Conservation (phyloP, 1,284 basidiomycete species). For the Porphyrellus sp. region DNA sequence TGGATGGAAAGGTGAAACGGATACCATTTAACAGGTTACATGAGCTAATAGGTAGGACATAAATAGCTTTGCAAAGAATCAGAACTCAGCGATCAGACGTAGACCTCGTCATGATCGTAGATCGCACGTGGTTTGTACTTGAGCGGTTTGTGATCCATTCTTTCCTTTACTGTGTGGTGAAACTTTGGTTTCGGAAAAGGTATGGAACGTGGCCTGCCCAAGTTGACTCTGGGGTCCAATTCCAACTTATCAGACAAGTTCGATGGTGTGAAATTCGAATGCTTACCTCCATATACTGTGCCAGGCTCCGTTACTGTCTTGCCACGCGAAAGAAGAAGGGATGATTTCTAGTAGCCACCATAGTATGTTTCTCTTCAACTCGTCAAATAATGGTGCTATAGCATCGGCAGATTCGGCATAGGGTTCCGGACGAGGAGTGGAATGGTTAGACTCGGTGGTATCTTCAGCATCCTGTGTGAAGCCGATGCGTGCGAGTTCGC, state of each 20-base stretch:
- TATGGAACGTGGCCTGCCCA: slow-evolving; percentile 31
- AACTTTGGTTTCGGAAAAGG: slow-evolving; percentile 28
- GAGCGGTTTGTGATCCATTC: slow-evolving; percentile 24
- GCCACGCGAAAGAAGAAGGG: slow-evolving; percentile 27
- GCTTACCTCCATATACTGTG: slow-evolving; percentile 29
- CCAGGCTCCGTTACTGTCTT: slow-evolving; percentile 30
- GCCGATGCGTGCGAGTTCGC: slow-evolving; percentile 37
- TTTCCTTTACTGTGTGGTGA: slow-evolving; percentile 34
- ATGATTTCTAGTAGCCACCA: slow-evolving; percentile 36
- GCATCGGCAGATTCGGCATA: slow-evolving; percentile 26
- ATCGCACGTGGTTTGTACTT: slow-evolving; percentile 29
- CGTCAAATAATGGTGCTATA: slow-evolving; percentile 29
- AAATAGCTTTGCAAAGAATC: not conserved
- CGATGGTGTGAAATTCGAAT: not conserved
- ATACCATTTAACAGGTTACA: too few species aligned
- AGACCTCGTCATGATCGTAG: slow-evolving; percentile 21
- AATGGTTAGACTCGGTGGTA: not conserved
- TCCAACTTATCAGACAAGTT: slow-evolving; percentile 2
- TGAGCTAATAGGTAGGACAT: not conserved
- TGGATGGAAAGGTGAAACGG: too few species aligned
- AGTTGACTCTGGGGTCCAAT: slow-evolving; percentile 23
- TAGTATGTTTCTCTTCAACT: slow-evolving; percentile 12
- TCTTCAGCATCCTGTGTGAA: slow-evolving; percentile 20
- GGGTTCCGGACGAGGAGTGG: not conserved
- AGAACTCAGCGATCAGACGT: slow-evolving; percentile 22